phyloP scores from a whole-genome alignment of 202 grass and related monocot genomes.

The Zoysia matrella region DNA sequence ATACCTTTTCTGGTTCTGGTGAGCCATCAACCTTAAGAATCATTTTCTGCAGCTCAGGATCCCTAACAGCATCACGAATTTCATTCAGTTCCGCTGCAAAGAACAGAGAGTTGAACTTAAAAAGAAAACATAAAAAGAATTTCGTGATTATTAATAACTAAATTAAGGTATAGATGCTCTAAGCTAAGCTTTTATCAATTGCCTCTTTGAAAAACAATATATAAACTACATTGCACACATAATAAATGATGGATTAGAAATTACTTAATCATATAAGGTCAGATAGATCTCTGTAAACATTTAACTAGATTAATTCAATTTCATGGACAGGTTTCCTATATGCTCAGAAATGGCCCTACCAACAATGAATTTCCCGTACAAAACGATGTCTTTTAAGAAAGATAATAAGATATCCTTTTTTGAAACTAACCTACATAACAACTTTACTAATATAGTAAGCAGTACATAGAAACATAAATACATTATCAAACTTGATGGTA shows the following conservation, averaged over 20 bases:
- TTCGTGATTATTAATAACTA: neutral
- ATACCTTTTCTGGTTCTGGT: conserved; percentile 67
- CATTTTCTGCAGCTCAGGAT: conserved; percentile 61
- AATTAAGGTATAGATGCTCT: neutral
- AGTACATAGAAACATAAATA: conserved; percentile 23
- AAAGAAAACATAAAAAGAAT: neutral
- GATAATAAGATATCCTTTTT: neutral
- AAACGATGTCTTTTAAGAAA: conserved; percentile 8
- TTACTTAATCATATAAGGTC: conserved; percentile 3
- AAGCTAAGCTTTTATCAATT: neutral
- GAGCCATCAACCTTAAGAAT: conserved; percentile 58
- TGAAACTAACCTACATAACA: neutral
- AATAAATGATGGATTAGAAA: neutral
- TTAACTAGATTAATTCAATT: neutral
- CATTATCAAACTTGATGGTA: neutral
- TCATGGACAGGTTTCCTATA: neutral
- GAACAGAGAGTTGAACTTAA: conserved; percentile 12
- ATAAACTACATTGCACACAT: neutral
- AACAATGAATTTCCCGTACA: neutral
- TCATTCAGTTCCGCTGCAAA: conserved; percentile 62
- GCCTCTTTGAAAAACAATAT: neutral
- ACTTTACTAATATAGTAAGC: conserved; percentile 3
- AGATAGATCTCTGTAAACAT: neutral
- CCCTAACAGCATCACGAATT: conserved; percentile 65
- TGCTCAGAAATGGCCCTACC: neutral